phyloP scores from a whole-genome alignment of 495 filamentous ascomycete species.

The Trichodelitschia bisporula region DNA sequence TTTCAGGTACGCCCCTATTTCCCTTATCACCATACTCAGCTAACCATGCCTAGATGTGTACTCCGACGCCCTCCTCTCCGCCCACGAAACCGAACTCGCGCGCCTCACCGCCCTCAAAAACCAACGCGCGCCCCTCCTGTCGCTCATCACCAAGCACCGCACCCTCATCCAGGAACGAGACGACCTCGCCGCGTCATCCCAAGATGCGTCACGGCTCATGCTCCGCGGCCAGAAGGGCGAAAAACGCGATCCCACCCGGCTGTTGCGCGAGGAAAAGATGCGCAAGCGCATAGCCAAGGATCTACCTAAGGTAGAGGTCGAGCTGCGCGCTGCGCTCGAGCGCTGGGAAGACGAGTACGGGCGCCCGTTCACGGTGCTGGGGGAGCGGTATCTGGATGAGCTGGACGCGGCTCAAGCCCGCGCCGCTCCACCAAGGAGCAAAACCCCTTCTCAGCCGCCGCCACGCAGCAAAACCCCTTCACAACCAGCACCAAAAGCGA shows the following conservation, averaged over 20 bases:
- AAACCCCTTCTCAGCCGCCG: conserved; percentile 45
- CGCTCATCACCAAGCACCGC: conserved; percentile 63
- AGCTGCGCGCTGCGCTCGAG: conserved; percentile 60
- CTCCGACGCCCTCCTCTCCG: conserved; percentile 70
- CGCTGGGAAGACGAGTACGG: conserved; percentile 87
- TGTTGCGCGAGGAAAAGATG: conserved; percentile 97
- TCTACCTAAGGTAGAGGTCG: conserved; percentile 66
- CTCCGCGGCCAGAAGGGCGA: conserved; percentile 71
- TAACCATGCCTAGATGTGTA: conserved; percentile 27
- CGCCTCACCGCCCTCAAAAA: conserved; percentile 64
- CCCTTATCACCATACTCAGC: background rate
- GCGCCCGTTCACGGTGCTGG: conserved; percentile 75
- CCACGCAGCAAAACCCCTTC: conserved; percentile 11
- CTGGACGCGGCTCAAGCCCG: conserved; percentile 26
- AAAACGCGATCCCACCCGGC: conserved; percentile 72
- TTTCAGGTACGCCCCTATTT: conserved; percentile 34
- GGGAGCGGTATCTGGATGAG: conserved; percentile 65
- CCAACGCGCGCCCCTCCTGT: conserved; percentile 63
- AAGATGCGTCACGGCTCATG: conserved; percentile 86
- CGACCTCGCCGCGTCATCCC: conserved; percentile 62
- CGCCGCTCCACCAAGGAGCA: conserved; percentile 43
- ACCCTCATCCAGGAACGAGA: conserved; percentile 69
- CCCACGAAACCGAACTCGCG: conserved; percentile 71
- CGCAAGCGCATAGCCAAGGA: conserved; percentile 90
- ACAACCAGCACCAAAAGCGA: background rate